Evolutionary conservation across 2,329 filamentous ascomycete genomes (phyloP).

Genomic region (Rhynchosporium secalis): DNA sequence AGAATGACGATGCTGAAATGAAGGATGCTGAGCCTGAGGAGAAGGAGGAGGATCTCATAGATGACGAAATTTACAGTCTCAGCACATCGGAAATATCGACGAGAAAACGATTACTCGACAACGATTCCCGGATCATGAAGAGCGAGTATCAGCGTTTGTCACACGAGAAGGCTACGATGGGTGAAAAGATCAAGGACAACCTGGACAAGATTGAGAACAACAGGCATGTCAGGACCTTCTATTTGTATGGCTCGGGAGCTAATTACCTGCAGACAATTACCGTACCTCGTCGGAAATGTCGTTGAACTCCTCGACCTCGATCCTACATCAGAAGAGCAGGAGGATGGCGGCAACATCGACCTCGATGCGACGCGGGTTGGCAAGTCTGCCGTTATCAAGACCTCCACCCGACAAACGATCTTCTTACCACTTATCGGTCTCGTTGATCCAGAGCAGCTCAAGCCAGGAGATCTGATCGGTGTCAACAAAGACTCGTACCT

Average conservation of each 20-base stretch:
- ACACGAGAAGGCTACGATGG: conserved; percentile 95
- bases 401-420: conserved; percentile 96
- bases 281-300: conserved; percentile 97
- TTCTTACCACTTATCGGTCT: conserved; percentile 96
- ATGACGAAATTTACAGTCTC: conserved; percentile 89
- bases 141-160: conserved; percentile 92
- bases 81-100: conserved; percentile 95
- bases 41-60: conserved; percentile 78
- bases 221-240: conserved; percentile 57
- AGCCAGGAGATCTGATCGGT: conserved; percentile 94
- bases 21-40: conserved; percentile 72
- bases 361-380: conserved; percentile 94
- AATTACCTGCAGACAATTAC: conserved; percentile 71
- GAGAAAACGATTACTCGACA: conserved; percentile 87
- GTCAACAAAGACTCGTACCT: conserved; percentile 99
- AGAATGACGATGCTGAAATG: conserved; percentile 84
- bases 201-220: conserved; percentile 99
- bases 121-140: conserved; percentile 98
- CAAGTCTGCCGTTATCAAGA: conserved; percentile 99
- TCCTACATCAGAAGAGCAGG: conserved; percentile 90
- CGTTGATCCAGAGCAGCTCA: conserved; percentile 91
- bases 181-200: conserved; percentile 99
- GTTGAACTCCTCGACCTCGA: conserved; percentile 97
- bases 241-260: conserved; percentile 9
- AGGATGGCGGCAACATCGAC: conserved; percentile 98